Evolutionary conservation across 1,284 basidiomycete species (phyloP), one percentile per base, ranked within the genome.

Genomic region (Ceratorhiza oryzae-sativae): DNA sequence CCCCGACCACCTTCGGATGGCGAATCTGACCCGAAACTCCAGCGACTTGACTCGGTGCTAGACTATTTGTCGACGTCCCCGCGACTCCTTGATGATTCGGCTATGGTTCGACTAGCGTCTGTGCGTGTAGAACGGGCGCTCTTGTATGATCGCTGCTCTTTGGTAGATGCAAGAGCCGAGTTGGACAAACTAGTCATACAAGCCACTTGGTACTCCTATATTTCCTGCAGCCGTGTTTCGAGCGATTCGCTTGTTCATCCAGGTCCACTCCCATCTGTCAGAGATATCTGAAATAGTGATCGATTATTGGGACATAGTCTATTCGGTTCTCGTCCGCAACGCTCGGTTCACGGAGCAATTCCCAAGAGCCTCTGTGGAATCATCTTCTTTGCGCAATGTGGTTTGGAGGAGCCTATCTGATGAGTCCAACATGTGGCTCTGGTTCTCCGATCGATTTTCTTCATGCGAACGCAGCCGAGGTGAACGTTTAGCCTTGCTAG

Each of bases 41-140:
- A 42, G 30, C 45, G 45, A 49, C 55, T 71, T 27, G 56, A 55
- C 55, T 60, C 42, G 15, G n/a, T 60, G 46, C 56, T 71, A 48
- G 30, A 71, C 46, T 60, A 71, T 71, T 60, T 71, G 45, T 71
- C 56, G 32, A 60, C 68, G n/a, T 60, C 32, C 56, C 45, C 15
- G 18, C 42, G 34, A 51, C 45, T 23, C 8, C 20, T 59, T 18
- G 56, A 46, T 6, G 39, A 41, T 70, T 58, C 55, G 65, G 68
- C 45, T 18, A 58, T 27, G 46, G 46, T 71, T 18, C 39, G 34
- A 42, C 45, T 71, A 10, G 68, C 56, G 13, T 58, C 56, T 30
- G 56, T 71, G 20, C 55, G 68, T 18, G 56, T 71, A 18, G 45
- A 71, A 27, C 45, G 51, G 39, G 56, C 56, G n/a, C 68, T 71